Evolutionary conservation across 371 early-diverging fungal species (phyloP).

Genomic region (Thermomucor indicae-seudaticae): DNA sequence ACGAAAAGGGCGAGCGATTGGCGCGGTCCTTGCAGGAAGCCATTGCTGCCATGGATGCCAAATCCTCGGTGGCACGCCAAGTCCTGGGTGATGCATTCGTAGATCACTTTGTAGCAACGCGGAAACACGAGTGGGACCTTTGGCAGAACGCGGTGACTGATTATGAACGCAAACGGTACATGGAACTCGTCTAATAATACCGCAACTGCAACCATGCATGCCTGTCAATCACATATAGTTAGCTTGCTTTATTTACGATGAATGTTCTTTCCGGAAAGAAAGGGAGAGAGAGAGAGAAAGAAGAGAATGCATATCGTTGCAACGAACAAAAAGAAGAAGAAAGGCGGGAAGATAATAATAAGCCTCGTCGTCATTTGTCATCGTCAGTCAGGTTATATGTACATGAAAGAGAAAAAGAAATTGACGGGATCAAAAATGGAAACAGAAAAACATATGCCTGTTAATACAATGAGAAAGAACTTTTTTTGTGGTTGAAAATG

Average conservation of each 20-base stretch:
- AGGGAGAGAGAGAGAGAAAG: background rate
- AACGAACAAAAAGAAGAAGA: background rate
- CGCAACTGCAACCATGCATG: background rate
- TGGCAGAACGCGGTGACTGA: slow-evolving; percentile 77
- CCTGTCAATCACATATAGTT: slow-evolving; percentile 1
- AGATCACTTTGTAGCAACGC: slow-evolving; percentile 69
- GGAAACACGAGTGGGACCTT: slow-evolving; percentile 68
- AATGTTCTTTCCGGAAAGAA: background rate
- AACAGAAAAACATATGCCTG: too few species aligned
- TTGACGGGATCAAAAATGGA: background rate
- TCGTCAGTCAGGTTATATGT: background rate
- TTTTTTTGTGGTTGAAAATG: too few species aligned
- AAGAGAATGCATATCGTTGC: background rate
- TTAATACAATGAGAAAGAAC: too few species aligned
- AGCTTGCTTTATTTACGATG: background rate
- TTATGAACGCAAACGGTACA: slow-evolving; percentile 73
- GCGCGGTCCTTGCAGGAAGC: slow-evolving; percentile 71
- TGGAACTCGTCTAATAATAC: slow-evolving; percentile 57
- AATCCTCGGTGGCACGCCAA: slow-evolving; percentile 67
- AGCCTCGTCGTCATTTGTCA: background rate
- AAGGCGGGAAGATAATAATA: background rate
- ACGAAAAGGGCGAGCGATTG: slow-evolving; percentile 37
- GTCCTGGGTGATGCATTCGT: slow-evolving; percentile 81
- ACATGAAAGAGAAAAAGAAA: background rate
- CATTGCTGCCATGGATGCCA: slow-evolving; percentile 53